Evolutionary conservation across 345 rosid species (phyloP), one percentile per base, ranked within the genome.

Genomic region (Clarkia xantiana): DNA sequence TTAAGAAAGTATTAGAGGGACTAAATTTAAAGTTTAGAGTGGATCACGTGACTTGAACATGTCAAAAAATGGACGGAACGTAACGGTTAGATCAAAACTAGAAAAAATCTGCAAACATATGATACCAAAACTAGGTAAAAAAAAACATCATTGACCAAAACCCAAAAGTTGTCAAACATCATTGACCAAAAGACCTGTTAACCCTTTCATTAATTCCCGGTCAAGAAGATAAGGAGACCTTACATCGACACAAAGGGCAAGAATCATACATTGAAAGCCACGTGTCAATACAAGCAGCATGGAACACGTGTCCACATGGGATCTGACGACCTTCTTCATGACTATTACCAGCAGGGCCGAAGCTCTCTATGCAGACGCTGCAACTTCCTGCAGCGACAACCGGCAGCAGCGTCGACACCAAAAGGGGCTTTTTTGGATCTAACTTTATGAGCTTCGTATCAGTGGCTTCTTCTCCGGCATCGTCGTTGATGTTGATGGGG

Each of bases 301-400:
- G 68, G 62, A 42, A 64, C 41, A 49, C 52, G 47, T 64, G 68
- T 34, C 63, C 68, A 51, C 68, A 64, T 1, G 55, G 59, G 44
- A 54, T 52, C 45, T 15, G 55, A 39, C 45, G 49, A 9, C 39
- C 36, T n/a, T n/a, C 51, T 15, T 19, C 18, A 7, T 18, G 11
- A n/a, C n/a, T n/a, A 29, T 7, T 10, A 1, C 14, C 18, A 23
- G 17, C 18, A 12, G 39, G 42, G 2, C 51, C 6, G 47, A 64
- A 58, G 12, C 56, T 20, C 36, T 64, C 68, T 60, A 58, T 58
- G 55, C 68, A 64, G 2, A 64, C 45, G 36, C 56, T 49, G 45
- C 68, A 64, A 9, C 16, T 41, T 20, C 48, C 43, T 0, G 46
- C 6, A 14, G 7, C 22, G 3, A 22, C 48, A 3, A 4, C 16